A percentile compares a stretch with the other conserved stretches of the same genome.
Evolutionary conservation across 2,329 filamentous ascomycete species (phyloP).

Genomic region (Aureobasidium sp.): DNA sequence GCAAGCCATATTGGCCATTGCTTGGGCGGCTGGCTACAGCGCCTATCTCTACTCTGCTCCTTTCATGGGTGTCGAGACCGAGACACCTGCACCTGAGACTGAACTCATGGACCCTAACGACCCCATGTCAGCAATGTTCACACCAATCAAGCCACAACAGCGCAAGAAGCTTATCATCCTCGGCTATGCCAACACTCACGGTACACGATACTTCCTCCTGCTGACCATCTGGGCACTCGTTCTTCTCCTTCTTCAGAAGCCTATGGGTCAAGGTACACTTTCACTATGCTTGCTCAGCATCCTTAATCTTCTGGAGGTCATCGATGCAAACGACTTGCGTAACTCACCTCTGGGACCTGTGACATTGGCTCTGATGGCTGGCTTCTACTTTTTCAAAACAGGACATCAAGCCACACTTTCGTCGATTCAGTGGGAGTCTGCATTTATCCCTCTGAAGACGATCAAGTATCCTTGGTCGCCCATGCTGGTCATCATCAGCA

Average conservation of each 20-base stretch:
- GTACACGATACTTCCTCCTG: conserved; percentile 79
- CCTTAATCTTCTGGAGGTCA: conserved; percentile 61
- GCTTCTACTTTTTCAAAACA: conserved; percentile 95
- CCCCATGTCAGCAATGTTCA: conserved; percentile 27
- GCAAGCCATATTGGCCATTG: conserved; percentile 69
- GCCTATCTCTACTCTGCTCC: conserved; percentile 82
- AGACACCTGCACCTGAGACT: conserved; percentile 17
- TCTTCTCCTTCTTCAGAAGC: conserved; percentile 77
- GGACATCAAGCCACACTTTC: conserved; percentile 85
- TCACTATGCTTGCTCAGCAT: conserved; percentile 81
- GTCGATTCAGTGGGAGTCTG: conserved; percentile 91
- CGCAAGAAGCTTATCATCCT: conserved; percentile 53
- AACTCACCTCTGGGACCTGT: conserved; percentile 71
- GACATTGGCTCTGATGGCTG: conserved; percentile 77
- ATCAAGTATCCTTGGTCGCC: conserved; percentile 88
- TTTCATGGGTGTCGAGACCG: conserved; percentile 60
- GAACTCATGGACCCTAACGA: conserved; percentile 34
- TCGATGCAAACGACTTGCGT: conserved; percentile 53
- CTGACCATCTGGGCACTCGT: conserved; percentile 69
- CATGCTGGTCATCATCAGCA: conserved; percentile 72
- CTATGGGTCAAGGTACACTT: conserved; percentile 83
- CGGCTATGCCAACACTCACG: conserved; percentile 89
- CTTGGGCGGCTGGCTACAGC: conserved; percentile 73
- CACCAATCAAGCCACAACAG: conserved; percentile 25
- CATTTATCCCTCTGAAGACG: conserved; percentile 77